Percentiles rank a stretch among this genome's conserved stretches.
These are phyloP conservation scores for Acer yangbiense DNA, from an alignment of 345 rosid species.

Conservation along the genomic window DNA sequence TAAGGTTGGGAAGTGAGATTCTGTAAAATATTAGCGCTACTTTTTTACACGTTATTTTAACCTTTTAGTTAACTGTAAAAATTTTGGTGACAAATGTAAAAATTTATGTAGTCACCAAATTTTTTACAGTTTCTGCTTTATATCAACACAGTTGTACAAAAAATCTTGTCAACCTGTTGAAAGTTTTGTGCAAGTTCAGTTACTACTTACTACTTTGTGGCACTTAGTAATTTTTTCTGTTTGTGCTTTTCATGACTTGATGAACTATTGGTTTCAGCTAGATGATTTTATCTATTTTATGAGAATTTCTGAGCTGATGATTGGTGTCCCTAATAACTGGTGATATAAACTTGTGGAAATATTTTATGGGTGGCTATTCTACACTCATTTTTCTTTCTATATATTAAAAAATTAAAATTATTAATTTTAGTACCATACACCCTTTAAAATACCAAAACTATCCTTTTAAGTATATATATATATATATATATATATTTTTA, in stretches of 20 bases:
- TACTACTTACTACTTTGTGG: not conserved
- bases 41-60: not conserved
- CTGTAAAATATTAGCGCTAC: not conserved
- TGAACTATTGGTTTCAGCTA: no score
- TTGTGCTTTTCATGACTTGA: not conserved
- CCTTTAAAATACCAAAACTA: no score
- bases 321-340: no score
- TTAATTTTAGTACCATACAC: no score
- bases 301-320: no score
- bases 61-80: not conserved
- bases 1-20: slow-evolving; percentile 52
- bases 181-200: not conserved
- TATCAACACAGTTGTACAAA: not conserved
- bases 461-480: no score
- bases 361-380: no score
- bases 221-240: not conserved
- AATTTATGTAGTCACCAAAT: not conserved
- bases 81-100: not conserved
- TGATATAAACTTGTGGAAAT: no score
- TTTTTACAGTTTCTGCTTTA: not conserved
- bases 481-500: no score
- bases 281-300: not conserved
- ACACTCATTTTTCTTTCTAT: no score
- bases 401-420: no score
- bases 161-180: not conserved